phyloP scores from a whole-genome alignment of 2,329 filamentous ascomycete genomes.

The Dendryphion nanum region DNA sequence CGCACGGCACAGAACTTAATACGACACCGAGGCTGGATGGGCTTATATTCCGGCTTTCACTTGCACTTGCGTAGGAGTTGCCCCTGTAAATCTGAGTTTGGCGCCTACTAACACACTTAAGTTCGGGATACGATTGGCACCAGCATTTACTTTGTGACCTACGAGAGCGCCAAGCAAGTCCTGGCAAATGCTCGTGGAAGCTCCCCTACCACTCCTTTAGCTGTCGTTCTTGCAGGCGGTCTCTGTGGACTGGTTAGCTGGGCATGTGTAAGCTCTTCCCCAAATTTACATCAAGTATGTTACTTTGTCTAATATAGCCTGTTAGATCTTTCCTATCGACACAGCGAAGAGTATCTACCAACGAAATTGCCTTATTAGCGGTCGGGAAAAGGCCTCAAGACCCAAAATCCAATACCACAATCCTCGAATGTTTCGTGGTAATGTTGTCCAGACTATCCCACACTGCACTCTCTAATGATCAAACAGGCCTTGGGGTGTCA shows the following conservation, averaged over 20 bases:
- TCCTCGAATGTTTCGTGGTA: slow-evolving; percentile 75
- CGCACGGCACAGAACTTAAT: slow-evolving; percentile 76
- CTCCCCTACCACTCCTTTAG: slow-evolving; percentile 74
- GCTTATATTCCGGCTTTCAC: slow-evolving; percentile 77
- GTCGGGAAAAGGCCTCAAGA: slow-evolving; percentile 53
- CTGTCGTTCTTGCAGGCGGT: slow-evolving; percentile 75
- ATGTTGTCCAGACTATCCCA: no score
- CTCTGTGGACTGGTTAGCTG: slow-evolving; percentile 82
- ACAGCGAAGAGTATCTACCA: slow-evolving; percentile 85
- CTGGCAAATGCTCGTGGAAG: slow-evolving; percentile 72
- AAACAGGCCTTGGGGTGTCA: slow-evolving; percentile 68
- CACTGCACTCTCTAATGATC: no score
- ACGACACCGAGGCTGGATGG: slow-evolving; percentile 68
- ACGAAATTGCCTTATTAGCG: slow-evolving; percentile 71
- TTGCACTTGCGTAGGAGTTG: slow-evolving; percentile 68
- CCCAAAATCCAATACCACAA: slow-evolving; percentile 79
- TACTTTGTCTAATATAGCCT: no score
- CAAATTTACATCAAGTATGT: no score
- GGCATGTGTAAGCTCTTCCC: slow-evolving; percentile 62
- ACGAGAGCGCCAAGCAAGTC: slow-evolving; percentile 81
- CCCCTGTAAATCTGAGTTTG: background rate
- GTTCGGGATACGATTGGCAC: slow-evolving; percentile 83
- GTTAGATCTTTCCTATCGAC: slow-evolving; percentile 63
- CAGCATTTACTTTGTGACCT: slow-evolving; percentile 84
- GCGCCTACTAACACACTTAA: no score